These are phyloP conservation scores for Aegilops umbellulata DNA, from an alignment of 176 grass and related monocot species.

Conservation along the genomic window DNA sequence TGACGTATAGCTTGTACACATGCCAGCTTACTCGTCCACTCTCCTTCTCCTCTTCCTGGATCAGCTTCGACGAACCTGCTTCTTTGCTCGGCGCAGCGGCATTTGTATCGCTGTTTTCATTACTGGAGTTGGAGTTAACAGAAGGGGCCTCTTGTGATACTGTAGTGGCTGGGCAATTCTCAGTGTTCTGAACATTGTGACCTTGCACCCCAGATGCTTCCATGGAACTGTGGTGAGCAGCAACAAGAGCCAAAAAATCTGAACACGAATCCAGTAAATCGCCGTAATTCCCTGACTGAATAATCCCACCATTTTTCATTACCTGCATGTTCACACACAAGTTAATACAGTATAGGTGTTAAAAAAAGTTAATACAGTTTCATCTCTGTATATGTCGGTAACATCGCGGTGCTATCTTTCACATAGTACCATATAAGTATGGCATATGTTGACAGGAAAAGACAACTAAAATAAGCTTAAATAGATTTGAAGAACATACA, in stretches of 20 bases:
- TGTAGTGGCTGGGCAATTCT: neutral
- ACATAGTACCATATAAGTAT: neutral
- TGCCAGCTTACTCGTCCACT: slow-evolving; percentile 69
- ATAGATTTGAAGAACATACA: neutral
- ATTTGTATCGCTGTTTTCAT: neutral
- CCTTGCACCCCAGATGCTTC: slow-evolving; percentile 53
- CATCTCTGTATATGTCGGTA: neutral
- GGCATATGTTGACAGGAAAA: neutral
- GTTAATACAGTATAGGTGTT: too few species aligned
- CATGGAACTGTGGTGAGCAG: slow-evolving; percentile 91
- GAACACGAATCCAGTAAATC: slow-evolving; percentile 52
- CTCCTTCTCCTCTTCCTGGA: slow-evolving; percentile 80
- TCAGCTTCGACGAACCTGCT: slow-evolving; percentile 57
- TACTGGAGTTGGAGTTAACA: slow-evolving; percentile 12
- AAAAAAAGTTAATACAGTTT: neutral
- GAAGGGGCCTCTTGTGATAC: neutral
- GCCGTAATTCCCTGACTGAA: slow-evolving; percentile 65
- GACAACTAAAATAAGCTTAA: neutral
- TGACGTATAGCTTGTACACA: slow-evolving; percentile 76
- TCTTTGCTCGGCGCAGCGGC: slow-evolving; percentile 30
- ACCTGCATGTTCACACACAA: slow-evolving; percentile 34
- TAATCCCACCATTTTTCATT: slow-evolving; percentile 66
- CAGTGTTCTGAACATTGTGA: slow-evolving; percentile 22
- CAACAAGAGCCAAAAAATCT: slow-evolving; percentile 70
- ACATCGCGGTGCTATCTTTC: neutral